A percentile compares a stretch with the other conserved stretches of the same genome.
Conservation (phyloP, 2,329 filamentous ascomycete genomes). For the Colletotrichum spaethianum region DNA sequence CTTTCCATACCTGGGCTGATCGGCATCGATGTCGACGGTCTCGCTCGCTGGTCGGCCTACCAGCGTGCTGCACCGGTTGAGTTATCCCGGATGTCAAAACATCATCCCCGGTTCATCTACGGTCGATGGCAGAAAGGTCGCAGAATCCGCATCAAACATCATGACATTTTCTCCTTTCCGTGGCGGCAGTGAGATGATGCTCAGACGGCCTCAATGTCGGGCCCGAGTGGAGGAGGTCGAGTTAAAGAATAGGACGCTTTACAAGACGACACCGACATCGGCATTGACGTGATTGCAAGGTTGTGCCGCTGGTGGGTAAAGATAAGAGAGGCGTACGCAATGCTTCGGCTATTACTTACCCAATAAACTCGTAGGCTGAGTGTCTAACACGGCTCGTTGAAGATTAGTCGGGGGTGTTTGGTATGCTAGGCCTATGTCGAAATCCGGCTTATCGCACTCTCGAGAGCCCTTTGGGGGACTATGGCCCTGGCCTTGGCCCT, state of each 20-base stretch:
- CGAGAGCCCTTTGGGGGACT: background rate
- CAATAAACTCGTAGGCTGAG: conserved; percentile 12
- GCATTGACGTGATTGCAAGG: conserved; percentile 41
- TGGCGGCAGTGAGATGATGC: background rate
- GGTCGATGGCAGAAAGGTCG: background rate
- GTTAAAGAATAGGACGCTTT: conserved; percentile 9
- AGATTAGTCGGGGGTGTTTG: background rate
- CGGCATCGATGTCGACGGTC: background rate
- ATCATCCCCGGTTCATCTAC: no score
- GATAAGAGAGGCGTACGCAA: conserved; percentile 34
- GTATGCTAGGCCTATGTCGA: conserved; percentile 7
- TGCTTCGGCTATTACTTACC: conserved; percentile 22
- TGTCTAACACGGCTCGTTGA: background rate
- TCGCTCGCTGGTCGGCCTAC: background rate
- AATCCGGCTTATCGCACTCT: conserved; percentile 22
- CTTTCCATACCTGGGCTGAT: background rate
- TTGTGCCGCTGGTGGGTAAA: conserved; percentile 34
- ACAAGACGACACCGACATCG: conserved; percentile 34
- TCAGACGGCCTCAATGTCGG: background rate
- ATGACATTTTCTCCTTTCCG: background rate
- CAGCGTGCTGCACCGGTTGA: background rate
- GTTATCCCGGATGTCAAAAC: background rate
- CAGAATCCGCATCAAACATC: background rate
- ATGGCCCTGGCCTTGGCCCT: no score
- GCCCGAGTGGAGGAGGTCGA: background rate